Evolutionary conservation across 192 early-diverging fungal genomes (phyloP).

Genomic region (Paraglomus occultum): DNA sequence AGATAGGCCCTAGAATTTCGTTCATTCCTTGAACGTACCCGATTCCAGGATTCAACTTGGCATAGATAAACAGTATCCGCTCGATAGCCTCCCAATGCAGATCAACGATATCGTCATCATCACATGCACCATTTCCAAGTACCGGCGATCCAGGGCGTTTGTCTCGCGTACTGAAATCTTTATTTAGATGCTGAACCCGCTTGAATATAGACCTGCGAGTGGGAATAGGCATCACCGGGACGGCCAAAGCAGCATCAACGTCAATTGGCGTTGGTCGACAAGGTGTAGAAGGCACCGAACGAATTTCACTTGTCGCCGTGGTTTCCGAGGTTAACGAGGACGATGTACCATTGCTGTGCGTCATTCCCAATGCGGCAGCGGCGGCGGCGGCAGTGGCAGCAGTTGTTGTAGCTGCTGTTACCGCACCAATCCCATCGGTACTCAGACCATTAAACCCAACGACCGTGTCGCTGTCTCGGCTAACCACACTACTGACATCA

Average conservation of each 20-base stretch:
- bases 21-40: slow-evolving; percentile 93
- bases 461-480: background rate
- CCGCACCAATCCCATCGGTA: slow-evolving; percentile 16
- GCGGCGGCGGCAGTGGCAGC: slow-evolving; percentile 23
- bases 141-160: slow-evolving; percentile 33
- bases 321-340: background rate
- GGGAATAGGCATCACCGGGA: slow-evolving; percentile 40
- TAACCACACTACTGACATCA: background rate
- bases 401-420: slow-evolving; percentile 21
- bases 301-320: slow-evolving; percentile 6
- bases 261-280: slow-evolving; percentile 16
- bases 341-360: slow-evolving; percentile 7
- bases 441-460: slow-evolving; percentile 4
- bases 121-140: slow-evolving; percentile 2
- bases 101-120: slow-evolving; percentile 44
- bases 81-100: slow-evolving; percentile 79
- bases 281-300: no score
- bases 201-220: slow-evolving; percentile 59
- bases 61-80: slow-evolving; percentile 75
- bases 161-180: slow-evolving; percentile 56
- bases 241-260: slow-evolving; percentile 25
- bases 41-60: slow-evolving; percentile 75
- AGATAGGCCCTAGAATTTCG: slow-evolving; percentile 76
- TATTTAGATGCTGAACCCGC: slow-evolving; percentile 62
- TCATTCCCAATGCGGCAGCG: slow-evolving; percentile 24